Base-by-base conservation (phyloP, 2,329 filamentous ascomycete genomes). In the Clarireedia sp. region DNA sequence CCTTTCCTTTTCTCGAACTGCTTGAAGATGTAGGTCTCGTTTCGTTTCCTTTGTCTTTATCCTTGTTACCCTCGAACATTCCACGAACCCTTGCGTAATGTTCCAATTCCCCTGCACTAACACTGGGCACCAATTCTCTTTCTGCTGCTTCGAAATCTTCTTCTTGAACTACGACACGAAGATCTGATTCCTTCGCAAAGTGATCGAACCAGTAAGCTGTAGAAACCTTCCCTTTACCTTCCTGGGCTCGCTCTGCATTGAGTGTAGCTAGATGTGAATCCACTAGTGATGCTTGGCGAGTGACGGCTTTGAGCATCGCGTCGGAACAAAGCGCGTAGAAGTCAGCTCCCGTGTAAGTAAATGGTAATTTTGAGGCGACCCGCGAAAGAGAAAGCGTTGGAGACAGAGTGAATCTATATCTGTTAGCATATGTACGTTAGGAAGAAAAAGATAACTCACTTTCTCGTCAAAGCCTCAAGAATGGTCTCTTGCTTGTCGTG, bases 271-370 rank as follows among this genome's bases (percentile, higher is more conserved):
- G 87, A 70, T 94, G 94, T 50, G 81, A 77, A 69, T 99, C 94
- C 2, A 97, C 91, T 2, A 82, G 78, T 1, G 83, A 80, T 2
- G 94, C 90, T 68, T 95, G 89, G 5, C 94, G 84, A 2, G 94
- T 99, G 57, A 99, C 92, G 19, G 94, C 94, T 71, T 99, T 97
- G 63, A 99, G 86, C 94, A 99, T 99, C 51, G 94, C 90, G 70
- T 99, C 94, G 44, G 90, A 96, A 75, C 92, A 97, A 19, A 99
- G 79, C 0, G 94, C 94, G 72, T 99, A 99, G 68, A 99, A 86
- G 73, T 99, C 94, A 60, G 94, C 94, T 67, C 94, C 94, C 0
- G 94, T 99, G 73, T 96, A 99, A 2, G 92, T 97, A 69, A 96
- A 94, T 0, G 94, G 94, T 3, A 99, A 80, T 10, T 78, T 78